Base-by-base conservation (phyloP, 192 early-diverging fungal species). In the Entomortierella beljakovae region DNA sequence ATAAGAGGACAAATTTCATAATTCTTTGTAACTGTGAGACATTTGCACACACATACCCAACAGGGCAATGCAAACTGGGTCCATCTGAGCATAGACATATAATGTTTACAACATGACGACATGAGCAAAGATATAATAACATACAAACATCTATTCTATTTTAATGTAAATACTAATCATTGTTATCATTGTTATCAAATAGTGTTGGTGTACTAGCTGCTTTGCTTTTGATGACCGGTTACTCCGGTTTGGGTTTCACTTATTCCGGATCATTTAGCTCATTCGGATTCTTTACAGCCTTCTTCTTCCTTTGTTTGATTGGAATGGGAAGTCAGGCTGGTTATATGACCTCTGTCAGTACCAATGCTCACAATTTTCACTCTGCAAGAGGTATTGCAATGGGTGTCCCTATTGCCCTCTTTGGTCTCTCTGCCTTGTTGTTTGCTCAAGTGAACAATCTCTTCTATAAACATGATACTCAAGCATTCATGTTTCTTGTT, bases 401-500 rank as follows among this genome's bases (percentile, higher is more conserved):
- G 77, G 86, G 89, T 23, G 58, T 87, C 0, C 89, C 90, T 46
- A 70, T 87, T 46, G 86, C 87, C 15, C 68, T 83, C 46, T 90
- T 88, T 70, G 90, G 89, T 6, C 75, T 91, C 33, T 89, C 90
- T 18, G 88, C 90, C 13, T 80, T 88, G 55, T 79, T 89, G 31
- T 91, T 88, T 57, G 87, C 90, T 0, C 82, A 85, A 54, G 69
- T 91, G 22, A 86, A 89, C 69, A 83, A 71, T 3, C 68, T 61
- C 23, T 86, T 79, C 61, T 90, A 88, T 55, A 84, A 87, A 43
- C n/a, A 68, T 7, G 80, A 83, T 25, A 87, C 88, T 0, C 80
- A 67, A 29, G 68, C 75, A 20, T 89, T 89, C 55, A 38, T 91
- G 68, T 22, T 83, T 13, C 84, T 88, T 22, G 81, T 91, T 56